Evolutionary conservation across 192 early-diverging fungal species (phyloP), one percentile per base, ranked within the genome.

Genomic region (Coemansia erecta): DNA sequence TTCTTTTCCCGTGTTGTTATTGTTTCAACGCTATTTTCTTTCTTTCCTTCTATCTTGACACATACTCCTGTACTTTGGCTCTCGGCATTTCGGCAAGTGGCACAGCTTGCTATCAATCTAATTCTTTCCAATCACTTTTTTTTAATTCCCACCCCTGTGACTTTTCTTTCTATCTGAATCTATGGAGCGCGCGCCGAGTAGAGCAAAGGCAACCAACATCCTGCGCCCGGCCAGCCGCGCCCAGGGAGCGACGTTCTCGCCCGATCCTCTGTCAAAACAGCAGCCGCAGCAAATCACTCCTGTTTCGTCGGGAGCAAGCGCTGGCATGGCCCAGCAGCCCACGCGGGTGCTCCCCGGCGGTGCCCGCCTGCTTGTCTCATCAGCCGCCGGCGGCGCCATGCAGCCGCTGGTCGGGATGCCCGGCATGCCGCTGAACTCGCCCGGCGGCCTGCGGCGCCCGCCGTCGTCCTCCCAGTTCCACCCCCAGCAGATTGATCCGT

Each of bases 191-290:
- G 70, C 69, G 15, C 75, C 75, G 10, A 72, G 70, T 56, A 64
- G 75, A 61, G 75, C 75, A 40, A 72, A 72, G 60, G 75, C 75
- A n/a, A 65, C 75, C 18, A 78, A 78, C 28, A 72, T 78, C 35
- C 28, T 78, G 56, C 65, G 75, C 12, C 75, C 75, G 18, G 52
- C 68, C 44, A 78, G 75, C 58, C 65, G 75, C 17, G 75, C 75
- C 4, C 75, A 78, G 54, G 61, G 65, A 3, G 49, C 56, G 7
- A 13, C 58, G 11, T 58, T 53, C 18, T 47, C 53, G 0, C 49
- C 49, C 15, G 49, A 51, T 26, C 49, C 49, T 2, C 49, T 28
- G 49, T 17, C 18, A 28, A 51, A 58, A 47, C 49, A 60, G 53
- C 53, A 46, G 48, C 60, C 6, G 46, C 70, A 13, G 46, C 57